A percentile compares a stretch with the other conserved stretches of the same genome.
Conservation (phyloP, 2,329 filamentous ascomycete genomes). For the Talaromyces sp. region DNA sequence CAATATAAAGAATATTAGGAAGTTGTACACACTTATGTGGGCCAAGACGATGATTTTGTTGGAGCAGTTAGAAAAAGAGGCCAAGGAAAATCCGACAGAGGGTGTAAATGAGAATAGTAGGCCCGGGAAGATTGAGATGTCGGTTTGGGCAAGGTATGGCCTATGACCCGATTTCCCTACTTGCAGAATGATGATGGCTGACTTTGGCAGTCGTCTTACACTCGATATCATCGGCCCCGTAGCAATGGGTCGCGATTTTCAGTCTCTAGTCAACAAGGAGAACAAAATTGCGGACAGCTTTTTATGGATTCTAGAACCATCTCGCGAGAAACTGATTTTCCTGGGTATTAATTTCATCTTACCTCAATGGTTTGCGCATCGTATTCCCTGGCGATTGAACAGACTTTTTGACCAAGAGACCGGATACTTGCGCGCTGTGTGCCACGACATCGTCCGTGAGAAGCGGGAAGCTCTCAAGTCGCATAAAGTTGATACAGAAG, state of each 20-base stretch:
- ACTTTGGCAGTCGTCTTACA: conserved; percentile 43
- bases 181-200: not conserved
- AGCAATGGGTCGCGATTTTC: conserved; percentile 57
- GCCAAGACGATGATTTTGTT: conserved; percentile 34
- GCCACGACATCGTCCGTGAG: conserved; percentile 35
- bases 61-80: conserved; percentile 34
- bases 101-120: conserved; percentile 22
- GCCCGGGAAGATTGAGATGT: conserved; percentile 34
- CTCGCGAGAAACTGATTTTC: conserved; percentile 42
- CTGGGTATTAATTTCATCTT: conserved; percentile 46
- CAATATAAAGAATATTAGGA: conserved; percentile 36
- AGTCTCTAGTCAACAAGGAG: conserved; percentile 48
- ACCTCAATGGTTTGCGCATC: conserved; percentile 50
- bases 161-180: not conserved
- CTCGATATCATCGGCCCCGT: conserved; percentile 59
- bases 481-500: conserved; percentile 37
- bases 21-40: conserved; percentile 38
- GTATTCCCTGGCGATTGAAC: conserved; percentile 43
- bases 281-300: conserved; percentile 55
- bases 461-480: conserved; percentile 28
- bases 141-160: conserved; percentile 14
- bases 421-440: conserved; percentile 31
- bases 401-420: conserved; percentile 30
- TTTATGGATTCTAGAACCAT: conserved; percentile 48
- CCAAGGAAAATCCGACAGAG: conserved; percentile 28